Evolutionary conservation across 768 basidiomycete genomes (phyloP).

Genomic region (Leccinum subtestaceum): DNA sequence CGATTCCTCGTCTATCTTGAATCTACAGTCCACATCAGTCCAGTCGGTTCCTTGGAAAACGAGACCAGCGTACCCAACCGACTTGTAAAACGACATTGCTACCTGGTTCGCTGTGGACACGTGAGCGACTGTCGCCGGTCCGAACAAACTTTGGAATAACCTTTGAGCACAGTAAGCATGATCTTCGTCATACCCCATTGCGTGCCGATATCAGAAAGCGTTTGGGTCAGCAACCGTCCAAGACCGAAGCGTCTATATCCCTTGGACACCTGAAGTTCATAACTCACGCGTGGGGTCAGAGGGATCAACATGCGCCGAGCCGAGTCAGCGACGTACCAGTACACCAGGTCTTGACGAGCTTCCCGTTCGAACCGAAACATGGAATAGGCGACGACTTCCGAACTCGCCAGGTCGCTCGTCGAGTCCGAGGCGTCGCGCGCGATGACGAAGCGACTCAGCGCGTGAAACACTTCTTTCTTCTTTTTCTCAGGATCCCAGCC

Average conservation of each 20-base stretch:
- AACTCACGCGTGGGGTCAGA: slow-evolving; percentile 41
- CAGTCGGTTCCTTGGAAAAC: neutral
- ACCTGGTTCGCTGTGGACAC: slow-evolving; percentile 39
- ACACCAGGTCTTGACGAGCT: slow-evolving; percentile 54
- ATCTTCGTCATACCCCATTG: slow-evolving; percentile 63
- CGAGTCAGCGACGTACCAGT: slow-evolving; percentile 52
- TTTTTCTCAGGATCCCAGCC: slow-evolving; percentile 64
- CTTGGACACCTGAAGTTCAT: slow-evolving; percentile 67
- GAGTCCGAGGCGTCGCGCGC: slow-evolving; percentile 23
- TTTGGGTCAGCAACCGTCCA: slow-evolving; percentile 52
- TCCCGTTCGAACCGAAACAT: slow-evolving; percentile 80
- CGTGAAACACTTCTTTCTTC: slow-evolving; percentile 57
- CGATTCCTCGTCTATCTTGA: slow-evolving; percentile 49
- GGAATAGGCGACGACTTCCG: slow-evolving; percentile 37
- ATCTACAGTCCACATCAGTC: slow-evolving; percentile 39
- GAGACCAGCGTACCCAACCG: slow-evolving; percentile 45
- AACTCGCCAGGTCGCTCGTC: slow-evolving; percentile 17
- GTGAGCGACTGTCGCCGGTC: slow-evolving; percentile 7
- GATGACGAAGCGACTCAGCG: slow-evolving; percentile 59
- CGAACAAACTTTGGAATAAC: slow-evolving; percentile 36
- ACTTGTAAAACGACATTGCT: slow-evolving; percentile 52
- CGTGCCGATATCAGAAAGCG: slow-evolving; percentile 48
- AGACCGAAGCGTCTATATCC: slow-evolving; percentile 50
- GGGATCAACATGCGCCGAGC: neutral
- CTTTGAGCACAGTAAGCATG: slow-evolving; percentile 73